Conservation (phyloP, 345 rosid genomes). For the Salix suchowensis region DNA sequence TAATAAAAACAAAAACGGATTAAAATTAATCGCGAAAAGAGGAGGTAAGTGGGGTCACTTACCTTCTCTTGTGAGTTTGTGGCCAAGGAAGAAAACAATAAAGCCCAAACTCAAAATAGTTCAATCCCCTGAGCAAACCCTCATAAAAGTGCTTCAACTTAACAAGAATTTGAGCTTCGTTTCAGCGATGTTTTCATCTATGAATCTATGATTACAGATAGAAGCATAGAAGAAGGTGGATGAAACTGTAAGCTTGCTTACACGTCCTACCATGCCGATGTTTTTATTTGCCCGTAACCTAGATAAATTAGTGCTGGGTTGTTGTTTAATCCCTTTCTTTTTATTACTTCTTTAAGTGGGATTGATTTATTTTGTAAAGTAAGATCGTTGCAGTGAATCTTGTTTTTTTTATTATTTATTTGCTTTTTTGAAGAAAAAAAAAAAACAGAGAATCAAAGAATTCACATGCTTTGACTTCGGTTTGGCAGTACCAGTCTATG, state of each 20-base stretch:
- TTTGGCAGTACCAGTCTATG: constrained; percentile 6
- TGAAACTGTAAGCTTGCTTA: not conserved
- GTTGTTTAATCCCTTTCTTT: not conserved
- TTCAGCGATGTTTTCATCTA: not conserved
- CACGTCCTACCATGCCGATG: not conserved
- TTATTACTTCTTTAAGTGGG: not conserved
- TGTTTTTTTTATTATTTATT: not conserved
- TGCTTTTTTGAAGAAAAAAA: not conserved
- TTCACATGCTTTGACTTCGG: not conserved
- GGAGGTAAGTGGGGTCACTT: not conserved
- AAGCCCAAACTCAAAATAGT: not conserved
- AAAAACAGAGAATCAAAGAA: not conserved
- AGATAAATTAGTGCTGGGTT: not conserved
- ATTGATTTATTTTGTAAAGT: not conserved
- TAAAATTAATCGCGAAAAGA: not conserved
- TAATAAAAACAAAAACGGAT: not conserved
- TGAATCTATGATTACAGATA: not conserved
- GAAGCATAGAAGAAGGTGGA: not conserved
- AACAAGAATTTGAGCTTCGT: not conserved
- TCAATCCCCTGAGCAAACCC: not conserved
- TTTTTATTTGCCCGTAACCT: not conserved
- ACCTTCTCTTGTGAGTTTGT: not conserved
- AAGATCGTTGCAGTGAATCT: not conserved
- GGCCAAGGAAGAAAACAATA: not conserved
- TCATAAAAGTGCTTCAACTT: not conserved